Base-by-base conservation (phyloP, 1,284 basidiomycete species). In the Ceratobasidium sp. region DNA sequence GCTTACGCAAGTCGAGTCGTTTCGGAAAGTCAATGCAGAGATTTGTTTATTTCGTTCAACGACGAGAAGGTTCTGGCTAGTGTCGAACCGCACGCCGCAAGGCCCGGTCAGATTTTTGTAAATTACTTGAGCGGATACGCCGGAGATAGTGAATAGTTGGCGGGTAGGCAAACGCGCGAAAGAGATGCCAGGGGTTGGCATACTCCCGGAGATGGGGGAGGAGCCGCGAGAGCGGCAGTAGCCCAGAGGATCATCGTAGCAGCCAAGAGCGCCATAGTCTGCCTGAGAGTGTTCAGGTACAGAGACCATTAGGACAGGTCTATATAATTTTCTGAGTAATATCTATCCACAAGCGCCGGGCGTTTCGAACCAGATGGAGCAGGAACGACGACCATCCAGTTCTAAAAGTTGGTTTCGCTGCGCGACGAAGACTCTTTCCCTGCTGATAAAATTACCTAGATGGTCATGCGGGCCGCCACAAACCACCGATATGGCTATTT, bases 11-110 rank as follows among this genome's bases (percentile, higher is more conserved):
- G 59, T 54, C 23, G 82, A 73, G 16, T 64, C 68, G 30, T 77
- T 71, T 14, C 59, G 66, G 46, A 35, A 50, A n/a, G 74, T 80
- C 75, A 87, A 86, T 1, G 85, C 86, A 2, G 85, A 85, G n/a
- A 87, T 79, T 6, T 86, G 86, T 33, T 84, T 81, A 1, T 86
- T 85, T 35, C 84, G 82, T 77, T 87, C 86, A 27, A 87, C 83
- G 18, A 87, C 86, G 10, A 87, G 84, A n/a, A 87, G 80, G 78
- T 87, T 86, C 20, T 83, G 81, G 23, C 79, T 64, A 1, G 73
- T 69, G 62, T 87, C 86, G 66, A 87, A 82, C 5, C 83, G 80
- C 55, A 87, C 85, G 0, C 86, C 86, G 3, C 86, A 82, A 20
- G 87, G 87, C 2, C 81, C 81, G 0, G 85, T 85, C 10, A 87